Evolutionary conservation across 768 basidiomycete species (phyloP), one percentile per base, ranked within the genome.

Genomic region (Naganishia kalamii): DNA sequence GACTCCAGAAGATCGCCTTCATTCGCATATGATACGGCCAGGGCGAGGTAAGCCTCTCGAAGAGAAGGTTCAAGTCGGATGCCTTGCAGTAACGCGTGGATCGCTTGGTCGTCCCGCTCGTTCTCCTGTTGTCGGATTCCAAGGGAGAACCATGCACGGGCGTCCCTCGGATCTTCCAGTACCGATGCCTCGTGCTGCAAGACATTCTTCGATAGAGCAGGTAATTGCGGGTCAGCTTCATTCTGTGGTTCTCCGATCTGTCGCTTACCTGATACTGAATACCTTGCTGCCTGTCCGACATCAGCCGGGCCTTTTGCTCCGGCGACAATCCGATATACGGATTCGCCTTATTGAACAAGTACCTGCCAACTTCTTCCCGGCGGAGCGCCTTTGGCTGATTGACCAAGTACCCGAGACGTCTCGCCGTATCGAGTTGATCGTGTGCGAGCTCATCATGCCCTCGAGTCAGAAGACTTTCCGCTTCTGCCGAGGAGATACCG

Each of bases 51-150:
- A 0, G 94, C 83, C 6, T 68, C 70, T 51, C 72, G 81, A 70
- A 88, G 84, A 2, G 82, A 75, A 2, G 91, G 86, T 70, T 94
- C 88, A 37, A 98, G 84, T 67, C 88, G 85, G 57, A 92, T 80
- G 11, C 92, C 87, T 62, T 87, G 87, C 52, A 83, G 80, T 21
- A 99, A 83, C 1, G 96, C 96, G 62, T 86, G 83, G 44, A 98
- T 84, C 4, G 96, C 96, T 71, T 90, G 87, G 8, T 84, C 83
- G 79, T 99, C 96, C 17, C 93, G 86, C 77, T 99, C 96, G 75
- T 93, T 96, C 79, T 96, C 93, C 77, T 99, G 96, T 74, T 98
- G 96, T 78, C 90, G 92, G 52, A 99, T 87, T 27, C 96, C 96
- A 54, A 98, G 86, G 69, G 88, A 85, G 74, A 84, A 93, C 96